Evolutionary conservation across 164 flowering plant genomes (phyloP).

Genomic region (Macadamia integrifolia): DNA sequence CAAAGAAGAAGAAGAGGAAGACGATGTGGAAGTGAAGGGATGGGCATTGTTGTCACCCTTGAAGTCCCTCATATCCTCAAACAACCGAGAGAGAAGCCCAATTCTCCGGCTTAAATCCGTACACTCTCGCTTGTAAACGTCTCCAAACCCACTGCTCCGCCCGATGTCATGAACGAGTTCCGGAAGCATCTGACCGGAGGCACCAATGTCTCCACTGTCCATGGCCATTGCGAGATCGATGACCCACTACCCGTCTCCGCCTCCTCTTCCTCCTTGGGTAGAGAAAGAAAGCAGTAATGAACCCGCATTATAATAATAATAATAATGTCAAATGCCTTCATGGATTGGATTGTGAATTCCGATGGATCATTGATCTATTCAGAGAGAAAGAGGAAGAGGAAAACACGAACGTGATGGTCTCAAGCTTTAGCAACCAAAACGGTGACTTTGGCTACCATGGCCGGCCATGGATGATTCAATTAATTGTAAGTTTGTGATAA

Average conservation of each 20-base stretch:
- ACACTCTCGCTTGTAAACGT: background rate
- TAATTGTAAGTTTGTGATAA: no score
- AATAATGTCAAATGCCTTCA: background rate
- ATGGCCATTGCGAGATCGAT: background rate
- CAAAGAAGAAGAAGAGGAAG: slow-evolving; percentile 23
- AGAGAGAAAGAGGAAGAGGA: background rate
- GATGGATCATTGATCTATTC: background rate
- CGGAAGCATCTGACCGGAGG: background rate
- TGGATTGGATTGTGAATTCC: background rate
- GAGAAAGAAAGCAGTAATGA: background rate
- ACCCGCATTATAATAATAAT: background rate
- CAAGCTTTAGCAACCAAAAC: no score
- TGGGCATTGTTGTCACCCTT: slow-evolving; percentile 1
- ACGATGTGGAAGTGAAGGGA: slow-evolving; percentile 1
- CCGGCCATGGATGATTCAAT: no score
- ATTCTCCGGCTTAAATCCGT: background rate
- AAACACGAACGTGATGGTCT: no score
- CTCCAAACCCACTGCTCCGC: background rate
- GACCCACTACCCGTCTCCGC: background rate
- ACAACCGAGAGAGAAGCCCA: background rate
- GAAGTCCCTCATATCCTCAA: slow-evolving; percentile 21
- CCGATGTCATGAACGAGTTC: background rate
- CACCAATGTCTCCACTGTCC: background rate
- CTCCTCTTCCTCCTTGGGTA: background rate
- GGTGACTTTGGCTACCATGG: no score